These are phyloP conservation scores for Ramularia collo-cygni DNA, from an alignment of 2,329 filamentous ascomycete genomes.

Conservation along the genomic window DNA sequence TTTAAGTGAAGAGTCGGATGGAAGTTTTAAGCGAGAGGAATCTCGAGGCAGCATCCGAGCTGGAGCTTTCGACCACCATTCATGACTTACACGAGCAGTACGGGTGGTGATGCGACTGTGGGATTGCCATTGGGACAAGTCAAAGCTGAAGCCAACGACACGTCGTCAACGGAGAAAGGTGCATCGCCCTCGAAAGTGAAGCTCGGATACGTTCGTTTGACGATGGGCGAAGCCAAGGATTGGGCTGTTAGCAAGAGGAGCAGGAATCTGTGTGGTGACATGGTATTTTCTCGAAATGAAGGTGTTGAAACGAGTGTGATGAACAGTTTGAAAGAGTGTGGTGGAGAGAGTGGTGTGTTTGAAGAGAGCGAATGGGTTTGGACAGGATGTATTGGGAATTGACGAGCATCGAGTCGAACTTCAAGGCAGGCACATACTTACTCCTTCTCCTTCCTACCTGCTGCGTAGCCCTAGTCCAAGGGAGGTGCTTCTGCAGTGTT, in stretches of 20 bases:
- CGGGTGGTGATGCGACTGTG: conserved; percentile 19
- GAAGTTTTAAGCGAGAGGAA: too few species aligned
- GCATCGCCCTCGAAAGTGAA: conserved; percentile 25
- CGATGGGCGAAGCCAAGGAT: conserved; percentile 13
- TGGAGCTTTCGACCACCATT: too few species aligned
- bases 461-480: too few species aligned
- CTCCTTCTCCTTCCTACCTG: too few species aligned
- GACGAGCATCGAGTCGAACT: too few species aligned
- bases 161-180: conserved; percentile 21
- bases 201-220: conserved; percentile 13
- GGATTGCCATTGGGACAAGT: conserved; percentile 27
- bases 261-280: conserved; percentile 10
- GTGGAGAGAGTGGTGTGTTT: too few species aligned
- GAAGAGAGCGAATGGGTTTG: too few species aligned
- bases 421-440: too few species aligned
- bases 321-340: background rate
- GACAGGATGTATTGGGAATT: too few species aligned
- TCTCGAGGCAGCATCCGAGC: too few species aligned
- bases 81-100: conserved; percentile 21
- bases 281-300: conserved; percentile 1
- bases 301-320: background rate
- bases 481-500: too few species aligned
- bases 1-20: too few species aligned
- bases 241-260: conserved; percentile 8
- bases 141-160: conserved; percentile 20